Base-by-base conservation (phyloP, 148 eudicot species). In the Amaranthus palmeri region DNA sequence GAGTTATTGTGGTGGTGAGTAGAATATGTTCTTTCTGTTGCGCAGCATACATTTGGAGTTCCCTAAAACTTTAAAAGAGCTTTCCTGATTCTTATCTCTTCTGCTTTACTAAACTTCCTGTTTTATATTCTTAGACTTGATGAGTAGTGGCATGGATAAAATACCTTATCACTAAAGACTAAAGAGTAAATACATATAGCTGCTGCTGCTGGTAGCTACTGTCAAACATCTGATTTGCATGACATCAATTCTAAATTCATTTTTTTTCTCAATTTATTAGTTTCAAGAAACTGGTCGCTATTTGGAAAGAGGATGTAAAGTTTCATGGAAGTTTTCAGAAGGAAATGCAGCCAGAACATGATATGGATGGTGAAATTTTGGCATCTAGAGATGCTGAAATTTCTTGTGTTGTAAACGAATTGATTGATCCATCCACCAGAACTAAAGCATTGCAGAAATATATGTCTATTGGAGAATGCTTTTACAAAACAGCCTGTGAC, bases 211-310 rank as follows among this genome's bases (percentile, higher is more conserved):
- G 8, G 48, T 7, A 15, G 17, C 25, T 53, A 69, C 43, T 70
- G 64, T 61, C 12, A 44, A 56, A 43, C 45, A 44, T 13, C n/a
- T 54, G 44, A 61, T 46, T 69, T 69, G 61, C 61, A 75, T 25
- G 36, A 12, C 17, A 15, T 41, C 49, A 68, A n/a, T 57, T 45
- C 57, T 47, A 46, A 45, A 40, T n/a, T 51, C 68, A 63, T 63
- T 50, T 43, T 60, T 36, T 61, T n/a, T 65, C 61, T 58, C 42
- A 53, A 11, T 62, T 74, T 70, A 67, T 41, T 42, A 93, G 98
- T 84, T 93, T 90, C 84, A 89, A 85, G 84, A 85, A 88, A 76
- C 81, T 93, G 75, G 88, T 80, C 54, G 62, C 83, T 66, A 83
- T 86, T 78, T 80, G 89, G 87, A 84, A 87, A 72, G 90, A 86